Percentiles rank a stretch among this genome's conserved stretches.
These are phyloP conservation scores for Suillus subluteus DNA, from an alignment of 768 basidiomycete genomes.

Conservation along the genomic window DNA sequence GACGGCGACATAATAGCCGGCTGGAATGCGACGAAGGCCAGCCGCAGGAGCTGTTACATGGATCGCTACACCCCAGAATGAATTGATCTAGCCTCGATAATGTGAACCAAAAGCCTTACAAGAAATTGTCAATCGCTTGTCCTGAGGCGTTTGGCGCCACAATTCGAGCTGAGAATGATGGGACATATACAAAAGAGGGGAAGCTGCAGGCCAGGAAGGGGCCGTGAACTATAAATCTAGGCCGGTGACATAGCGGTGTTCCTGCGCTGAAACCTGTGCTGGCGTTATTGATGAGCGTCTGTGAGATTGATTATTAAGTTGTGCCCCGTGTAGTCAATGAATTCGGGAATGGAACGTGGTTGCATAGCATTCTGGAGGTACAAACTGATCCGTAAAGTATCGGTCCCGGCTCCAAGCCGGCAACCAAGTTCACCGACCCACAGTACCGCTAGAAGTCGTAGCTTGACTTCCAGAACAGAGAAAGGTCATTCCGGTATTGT, in stretches of 20 bases:
- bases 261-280: slow-evolving; percentile 9
- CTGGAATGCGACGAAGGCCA: slow-evolving; percentile 19
- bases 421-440: not conserved
- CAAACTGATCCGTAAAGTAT: slow-evolving; percentile 1
- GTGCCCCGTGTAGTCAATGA: not conserved
- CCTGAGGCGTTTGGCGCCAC: slow-evolving; percentile 11
- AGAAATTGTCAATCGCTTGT: slow-evolving; percentile 10
- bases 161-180: slow-evolving; percentile 10
- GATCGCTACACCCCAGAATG: slow-evolving; percentile 12
- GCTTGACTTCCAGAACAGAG: slow-evolving; percentile 1
- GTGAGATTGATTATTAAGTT: not conserved
- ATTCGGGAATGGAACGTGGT: slow-evolving; percentile 5
- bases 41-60: slow-evolving; percentile 16
- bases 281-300: slow-evolving; percentile 8
- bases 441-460: slow-evolving; percentile 1
- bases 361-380: not conserved
- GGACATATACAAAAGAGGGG: slow-evolving; percentile 6
- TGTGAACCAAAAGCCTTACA: slow-evolving; percentile 3
- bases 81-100: not conserved
- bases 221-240: slow-evolving; percentile 7
- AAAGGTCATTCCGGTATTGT: not conserved
- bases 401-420: not conserved
- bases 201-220: not conserved
- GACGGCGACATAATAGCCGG: slow-evolving; percentile 20
- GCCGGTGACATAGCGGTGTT: slow-evolving; percentile 4